phyloP scores from a whole-genome alignment of 176 grass and related monocot genomes.

The Themeda triandra region DNA sequence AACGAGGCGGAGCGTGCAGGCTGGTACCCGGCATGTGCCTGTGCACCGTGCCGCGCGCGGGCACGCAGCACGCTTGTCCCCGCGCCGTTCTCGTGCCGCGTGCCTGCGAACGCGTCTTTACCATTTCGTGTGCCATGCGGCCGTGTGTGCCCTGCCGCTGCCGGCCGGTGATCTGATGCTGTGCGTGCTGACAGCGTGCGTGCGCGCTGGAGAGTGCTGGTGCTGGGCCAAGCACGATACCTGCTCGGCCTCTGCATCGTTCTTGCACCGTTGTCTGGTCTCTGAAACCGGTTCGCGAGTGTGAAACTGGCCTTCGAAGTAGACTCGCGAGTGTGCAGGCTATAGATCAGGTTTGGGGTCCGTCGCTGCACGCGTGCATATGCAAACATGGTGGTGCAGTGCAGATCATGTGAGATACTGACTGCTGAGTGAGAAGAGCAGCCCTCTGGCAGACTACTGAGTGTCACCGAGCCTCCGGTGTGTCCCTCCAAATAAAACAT shows the following conservation, averaged over 20 bases:
- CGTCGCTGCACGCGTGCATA: background rate
- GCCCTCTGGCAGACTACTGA: too few species aligned
- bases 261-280: background rate
- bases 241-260: background rate
- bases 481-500: too few species aligned
- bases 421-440: too few species aligned
- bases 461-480: too few species aligned
- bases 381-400: background rate
- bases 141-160: background rate
- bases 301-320: slow-evolving; percentile 1
- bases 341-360: too few species aligned
- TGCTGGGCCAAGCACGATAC: background rate
- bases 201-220: background rate
- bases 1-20: background rate
- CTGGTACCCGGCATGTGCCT: background rate
- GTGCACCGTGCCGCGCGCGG: slow-evolving; percentile 14
- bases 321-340: background rate
- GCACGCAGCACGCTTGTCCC: slow-evolving; percentile 14
- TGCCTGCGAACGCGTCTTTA: background rate
- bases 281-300: background rate
- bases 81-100: background rate
- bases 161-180: background rate
- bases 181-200: background rate
- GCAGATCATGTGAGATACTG: background rate
- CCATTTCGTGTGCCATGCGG: background rate